Conservation (phyloP, 352 stramenopile genomes). For the Pythium chondricola region DNA sequence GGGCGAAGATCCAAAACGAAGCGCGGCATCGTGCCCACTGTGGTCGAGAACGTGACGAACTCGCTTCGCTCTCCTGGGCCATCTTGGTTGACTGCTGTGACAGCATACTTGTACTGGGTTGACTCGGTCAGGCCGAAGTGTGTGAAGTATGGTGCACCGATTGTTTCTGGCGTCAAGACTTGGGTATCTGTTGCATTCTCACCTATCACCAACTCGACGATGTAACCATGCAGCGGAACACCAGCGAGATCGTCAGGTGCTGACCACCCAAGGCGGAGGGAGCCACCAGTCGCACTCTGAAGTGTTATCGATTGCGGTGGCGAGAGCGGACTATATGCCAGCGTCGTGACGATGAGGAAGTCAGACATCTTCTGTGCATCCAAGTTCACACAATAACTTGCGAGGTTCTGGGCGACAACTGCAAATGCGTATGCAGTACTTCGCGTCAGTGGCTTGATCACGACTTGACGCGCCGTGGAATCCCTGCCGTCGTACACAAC, state of each 20-base stretch:
- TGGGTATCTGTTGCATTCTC: neutral
- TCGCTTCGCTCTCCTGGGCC: slow-evolving; percentile 26
- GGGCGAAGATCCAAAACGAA: slow-evolving; percentile 16
- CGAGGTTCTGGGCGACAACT: slow-evolving; percentile 35
- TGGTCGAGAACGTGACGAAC: slow-evolving; percentile 14
- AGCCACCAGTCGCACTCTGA: slow-evolving; percentile 28
- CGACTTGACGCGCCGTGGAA: slow-evolving; percentile 17
- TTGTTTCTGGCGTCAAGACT: neutral
- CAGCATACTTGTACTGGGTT: slow-evolving; percentile 36
- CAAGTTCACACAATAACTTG: slow-evolving; percentile 41
- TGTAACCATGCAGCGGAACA: slow-evolving; percentile 32
- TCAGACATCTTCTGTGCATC: slow-evolving; percentile 17
- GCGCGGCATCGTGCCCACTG: slow-evolving; percentile 14
- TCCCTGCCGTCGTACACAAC: slow-evolving; percentile 50
- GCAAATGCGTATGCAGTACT: slow-evolving; percentile 34
- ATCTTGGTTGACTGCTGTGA: slow-evolving; percentile 46
- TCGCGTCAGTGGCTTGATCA: slow-evolving; percentile 25
- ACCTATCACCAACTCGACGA: slow-evolving; percentile 18
- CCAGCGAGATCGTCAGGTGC: slow-evolving; percentile 44
- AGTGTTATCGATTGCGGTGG: slow-evolving; percentile 19
- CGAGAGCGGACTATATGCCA: slow-evolving; percentile 24
- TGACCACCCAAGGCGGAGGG: slow-evolving; percentile 39
- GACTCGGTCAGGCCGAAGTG: slow-evolving; percentile 34
- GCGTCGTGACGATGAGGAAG: slow-evolving; percentile 26
- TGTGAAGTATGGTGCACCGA: slow-evolving; percentile 24